Percentiles rank a stretch among this genome's conserved stretches.
Evolutionary conservation across 495 filamentous ascomycete species (phyloP).

Genomic region (Sphaerosporella brunnea): DNA sequence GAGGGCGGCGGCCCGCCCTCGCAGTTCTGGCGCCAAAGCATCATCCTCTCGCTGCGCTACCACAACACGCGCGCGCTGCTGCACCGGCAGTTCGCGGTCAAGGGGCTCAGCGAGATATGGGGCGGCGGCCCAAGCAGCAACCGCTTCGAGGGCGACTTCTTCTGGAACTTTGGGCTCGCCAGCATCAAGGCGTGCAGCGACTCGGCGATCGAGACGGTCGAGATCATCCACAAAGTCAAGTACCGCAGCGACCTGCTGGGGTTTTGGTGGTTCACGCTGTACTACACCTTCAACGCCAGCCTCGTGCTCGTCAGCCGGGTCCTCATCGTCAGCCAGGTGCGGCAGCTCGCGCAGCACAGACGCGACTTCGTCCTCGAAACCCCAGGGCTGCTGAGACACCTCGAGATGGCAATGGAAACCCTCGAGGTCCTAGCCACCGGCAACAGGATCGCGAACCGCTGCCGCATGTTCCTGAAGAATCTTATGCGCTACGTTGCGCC

Average conservation of each 20-base stretch:
- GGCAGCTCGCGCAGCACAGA: conserved; percentile 20
- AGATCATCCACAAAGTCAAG: conserved; percentile 27
- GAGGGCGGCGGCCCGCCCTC: conserved; percentile 21
- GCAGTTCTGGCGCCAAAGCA: conserved; percentile 25
- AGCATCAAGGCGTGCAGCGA: conserved; percentile 28
- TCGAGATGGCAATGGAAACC: conserved; percentile 27
- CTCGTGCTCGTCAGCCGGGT: conserved; percentile 26
- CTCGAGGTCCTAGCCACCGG: conserved; percentile 28
- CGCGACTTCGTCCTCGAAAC: conserved; percentile 18
- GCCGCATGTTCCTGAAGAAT: conserved; percentile 28
- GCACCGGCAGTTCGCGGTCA: conserved; percentile 30
- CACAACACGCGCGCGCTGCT: conserved; percentile 28
- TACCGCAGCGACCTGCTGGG: conserved; percentile 26
- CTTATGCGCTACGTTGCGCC: conserved; percentile 24
- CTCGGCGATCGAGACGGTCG: conserved; percentile 29
- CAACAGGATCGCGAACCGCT: conserved; percentile 31
- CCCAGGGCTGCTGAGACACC: conserved; percentile 16
- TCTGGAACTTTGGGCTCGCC: conserved; percentile 28
- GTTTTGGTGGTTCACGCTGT: conserved; percentile 32
- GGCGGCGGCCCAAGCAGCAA: conserved; percentile 20
- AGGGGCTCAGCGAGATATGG: conserved; percentile 24
- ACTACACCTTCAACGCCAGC: conserved; percentile 32
- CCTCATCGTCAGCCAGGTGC: conserved; percentile 23
- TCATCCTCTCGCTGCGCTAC: conserved; percentile 29
- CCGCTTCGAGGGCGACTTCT: conserved; percentile 25